Evolutionary conservation across 805 yeast species (phyloP).

Genomic region (baker's yeast (Saccharomyces cerevisiae)): DNA sequence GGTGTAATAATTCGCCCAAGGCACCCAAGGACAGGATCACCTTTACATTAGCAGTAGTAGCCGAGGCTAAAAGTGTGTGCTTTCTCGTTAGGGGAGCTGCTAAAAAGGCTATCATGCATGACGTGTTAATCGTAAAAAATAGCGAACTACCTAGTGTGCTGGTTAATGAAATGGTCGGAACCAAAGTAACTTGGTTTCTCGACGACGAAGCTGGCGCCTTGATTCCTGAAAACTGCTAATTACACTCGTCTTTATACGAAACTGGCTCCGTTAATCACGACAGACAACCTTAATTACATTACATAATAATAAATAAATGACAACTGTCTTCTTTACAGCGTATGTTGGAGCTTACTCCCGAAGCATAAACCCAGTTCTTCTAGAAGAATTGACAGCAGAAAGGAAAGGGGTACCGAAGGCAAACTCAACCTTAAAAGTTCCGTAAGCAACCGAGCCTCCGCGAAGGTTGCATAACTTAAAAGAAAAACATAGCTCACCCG

Average conservation of each 20-base stretch:
- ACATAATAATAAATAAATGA: background rate
- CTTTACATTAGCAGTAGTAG: slow-evolving; percentile 66
- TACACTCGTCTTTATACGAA: background rate
- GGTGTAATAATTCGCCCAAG: slow-evolving; percentile 73
- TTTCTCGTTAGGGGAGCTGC: slow-evolving; percentile 84
- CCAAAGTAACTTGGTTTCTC: slow-evolving; percentile 69
- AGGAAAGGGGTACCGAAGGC: background rate
- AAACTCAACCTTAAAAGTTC: background rate
- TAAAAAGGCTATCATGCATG: slow-evolving; percentile 59
- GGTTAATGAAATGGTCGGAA: slow-evolving; percentile 50
- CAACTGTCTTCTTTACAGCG: background rate
- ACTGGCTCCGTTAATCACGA: background rate
- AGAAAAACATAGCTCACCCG: background rate
- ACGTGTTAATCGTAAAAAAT: slow-evolving; percentile 48
- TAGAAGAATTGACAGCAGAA: background rate
- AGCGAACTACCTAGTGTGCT: slow-evolving; percentile 57
- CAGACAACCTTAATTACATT: background rate
- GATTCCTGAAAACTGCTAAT: slow-evolving; percentile 29
- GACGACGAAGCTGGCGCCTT: slow-evolving; percentile 66
- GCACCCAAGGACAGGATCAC: slow-evolving; percentile 89
- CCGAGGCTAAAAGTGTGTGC: slow-evolving; percentile 38
- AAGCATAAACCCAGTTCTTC: background rate
- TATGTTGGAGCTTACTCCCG: background rate
- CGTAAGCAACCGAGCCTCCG: background rate
- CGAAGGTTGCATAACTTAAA: background rate